A percentile compares a stretch with the other conserved stretches of the same genome.
Evolutionary conservation across 345 rosid genomes (phyloP).

Genomic region (Heritiera littoralis): DNA sequence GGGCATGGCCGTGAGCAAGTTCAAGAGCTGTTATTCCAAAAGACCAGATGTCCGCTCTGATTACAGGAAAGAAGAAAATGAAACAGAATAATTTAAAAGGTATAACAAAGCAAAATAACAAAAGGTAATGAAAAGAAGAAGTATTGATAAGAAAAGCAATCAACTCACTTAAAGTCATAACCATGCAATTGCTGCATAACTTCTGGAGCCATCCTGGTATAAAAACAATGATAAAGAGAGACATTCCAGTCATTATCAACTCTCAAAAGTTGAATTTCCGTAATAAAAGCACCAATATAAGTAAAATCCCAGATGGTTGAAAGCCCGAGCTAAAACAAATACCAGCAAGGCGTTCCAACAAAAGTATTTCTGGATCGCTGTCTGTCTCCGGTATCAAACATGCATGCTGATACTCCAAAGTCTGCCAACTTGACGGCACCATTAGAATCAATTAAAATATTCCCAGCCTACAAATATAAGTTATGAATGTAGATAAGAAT

Average conservation of each 20-base stretch:
- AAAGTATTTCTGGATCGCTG: constrained; percentile 97
- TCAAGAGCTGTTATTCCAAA: constrained; percentile 98
- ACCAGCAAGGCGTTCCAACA: constrained; percentile 99
- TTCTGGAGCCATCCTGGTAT: constrained; percentile 99
- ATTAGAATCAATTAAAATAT: constrained; percentile 74
- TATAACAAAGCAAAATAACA: constrained; percentile 18
- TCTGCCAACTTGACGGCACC: constrained; percentile 93
- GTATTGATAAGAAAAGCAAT: constrained; percentile 20
- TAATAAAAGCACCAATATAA: not conserved
- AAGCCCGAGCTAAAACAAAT: constrained; percentile 24
- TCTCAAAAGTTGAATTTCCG: constrained; percentile 1
- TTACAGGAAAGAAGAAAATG: constrained; percentile 25
- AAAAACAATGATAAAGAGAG: constrained; percentile 21
- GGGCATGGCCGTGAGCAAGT: constrained; percentile 99
- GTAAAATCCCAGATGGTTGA: not conserved
- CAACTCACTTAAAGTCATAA: constrained; percentile 95
- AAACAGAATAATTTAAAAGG: constrained; percentile 2
- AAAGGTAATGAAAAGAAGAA: constrained; percentile 1
- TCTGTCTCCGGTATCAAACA: constrained; percentile 98
- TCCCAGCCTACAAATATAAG: constrained; percentile 74
- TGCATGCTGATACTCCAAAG: constrained; percentile 97
- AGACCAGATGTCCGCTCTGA: constrained; percentile 99
- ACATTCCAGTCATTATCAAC: constrained; percentile 15
- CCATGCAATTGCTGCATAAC: constrained; percentile 99
- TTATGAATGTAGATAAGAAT: constrained; percentile 25